Evolutionary conservation across 2,329 filamentous ascomycete genomes (phyloP).

Genomic region (Aspergillus japonicus): DNA sequence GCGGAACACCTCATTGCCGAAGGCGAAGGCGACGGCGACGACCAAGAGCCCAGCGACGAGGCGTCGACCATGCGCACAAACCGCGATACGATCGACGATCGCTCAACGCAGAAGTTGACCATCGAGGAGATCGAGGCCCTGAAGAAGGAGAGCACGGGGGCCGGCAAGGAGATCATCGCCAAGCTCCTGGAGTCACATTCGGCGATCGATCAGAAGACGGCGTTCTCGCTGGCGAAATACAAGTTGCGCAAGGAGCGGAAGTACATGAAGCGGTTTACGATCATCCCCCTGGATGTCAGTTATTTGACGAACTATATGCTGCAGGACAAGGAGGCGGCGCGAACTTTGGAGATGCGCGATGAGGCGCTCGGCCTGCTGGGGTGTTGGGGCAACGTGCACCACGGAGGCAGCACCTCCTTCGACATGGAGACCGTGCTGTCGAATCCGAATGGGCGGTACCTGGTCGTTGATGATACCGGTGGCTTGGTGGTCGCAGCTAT

Average conservation of each 20-base stretch:
- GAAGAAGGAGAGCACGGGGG: slow-evolving; percentile 70
- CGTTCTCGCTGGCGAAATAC: slow-evolving; percentile 92
- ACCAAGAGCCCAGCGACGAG: slow-evolving; percentile 31
- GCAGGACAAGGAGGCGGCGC: slow-evolving; percentile 73
- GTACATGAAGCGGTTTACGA: slow-evolving; percentile 83
- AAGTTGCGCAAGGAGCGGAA: slow-evolving; percentile 92
- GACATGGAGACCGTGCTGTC: slow-evolving; percentile 22
- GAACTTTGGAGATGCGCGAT: slow-evolving; percentile 81
- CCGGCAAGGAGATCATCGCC: slow-evolving; percentile 86
- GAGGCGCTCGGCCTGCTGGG: slow-evolving; percentile 78
- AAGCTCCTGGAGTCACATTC: slow-evolving; percentile 88
- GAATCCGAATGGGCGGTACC: slow-evolving; percentile 63
- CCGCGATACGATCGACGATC: slow-evolving; percentile 62
- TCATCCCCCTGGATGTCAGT: slow-evolving; percentile 77
- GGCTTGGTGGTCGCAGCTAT: slow-evolving; percentile 78
- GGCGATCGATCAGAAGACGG: slow-evolving; percentile 88
- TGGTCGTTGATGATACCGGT: slow-evolving; percentile 83
- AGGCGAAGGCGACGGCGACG: slow-evolving; percentile 40
- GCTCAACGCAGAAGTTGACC: slow-evolving; percentile 70
- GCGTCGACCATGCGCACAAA: slow-evolving; percentile 60
- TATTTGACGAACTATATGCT: slow-evolving; percentile 74
- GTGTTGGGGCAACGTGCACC: slow-evolving; percentile 89
- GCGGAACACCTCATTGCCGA: slow-evolving; percentile 66
- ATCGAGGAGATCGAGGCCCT: slow-evolving; percentile 69
- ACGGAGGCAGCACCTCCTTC: slow-evolving; percentile 48